Percentiles rank a stretch among this genome's conserved stretches.
These are phyloP conservation scores for Mediolabrus comicus DNA, from an alignment of 108 stramenopile genomes.

Conservation along the genomic window DNA sequence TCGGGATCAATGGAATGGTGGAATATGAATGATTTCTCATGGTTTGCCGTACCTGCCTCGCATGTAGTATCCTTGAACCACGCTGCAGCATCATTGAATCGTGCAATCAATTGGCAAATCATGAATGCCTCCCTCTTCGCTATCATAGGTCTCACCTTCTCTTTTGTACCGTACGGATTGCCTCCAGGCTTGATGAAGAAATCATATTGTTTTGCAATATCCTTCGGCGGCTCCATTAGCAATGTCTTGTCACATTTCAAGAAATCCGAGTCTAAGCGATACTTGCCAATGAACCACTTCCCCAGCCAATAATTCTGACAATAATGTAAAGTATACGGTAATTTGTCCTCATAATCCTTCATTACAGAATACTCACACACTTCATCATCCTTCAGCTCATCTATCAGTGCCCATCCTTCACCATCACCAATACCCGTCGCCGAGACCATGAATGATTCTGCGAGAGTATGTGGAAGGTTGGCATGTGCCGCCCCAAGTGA, in stretches of 20 bases:
- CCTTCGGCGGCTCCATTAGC: slow-evolving; percentile 59
- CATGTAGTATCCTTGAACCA: slow-evolving; percentile 78
- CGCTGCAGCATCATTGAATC: slow-evolving; percentile 73
- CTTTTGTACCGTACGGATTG: slow-evolving; percentile 30
- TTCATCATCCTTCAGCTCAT: slow-evolving; percentile 35
- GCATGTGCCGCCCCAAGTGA: slow-evolving; percentile 81
- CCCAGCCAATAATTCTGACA: slow-evolving; percentile 58
- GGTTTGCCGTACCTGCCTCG: slow-evolving; percentile 57
- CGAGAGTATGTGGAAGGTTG: slow-evolving; percentile 58
- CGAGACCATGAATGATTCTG: slow-evolving; percentile 73
- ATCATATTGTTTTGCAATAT: slow-evolving; percentile 54
- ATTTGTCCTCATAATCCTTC: slow-evolving; percentile 27
- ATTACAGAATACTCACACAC: slow-evolving; percentile 50
- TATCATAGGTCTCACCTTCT: slow-evolving; percentile 24
- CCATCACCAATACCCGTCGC: slow-evolving; percentile 40
- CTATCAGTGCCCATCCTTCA: slow-evolving; percentile 71
- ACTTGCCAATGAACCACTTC: slow-evolving; percentile 78
- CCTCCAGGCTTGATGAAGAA: slow-evolving; percentile 54
- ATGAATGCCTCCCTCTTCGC: slow-evolving; percentile 67
- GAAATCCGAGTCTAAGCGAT: slow-evolving; percentile 68
- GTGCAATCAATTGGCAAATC: slow-evolving; percentile 66
- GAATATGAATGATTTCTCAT: slow-evolving; percentile 63
- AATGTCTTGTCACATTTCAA: slow-evolving; percentile 70
- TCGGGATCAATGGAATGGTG: slow-evolving; percentile 49
- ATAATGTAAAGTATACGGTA: slow-evolving; percentile 59